A percentile compares a stretch with the other conserved stretches of the same genome.
These are phyloP conservation scores for Acacia concinna DNA, from an alignment of 331 rosid genomes.

Conservation along the genomic window DNA sequence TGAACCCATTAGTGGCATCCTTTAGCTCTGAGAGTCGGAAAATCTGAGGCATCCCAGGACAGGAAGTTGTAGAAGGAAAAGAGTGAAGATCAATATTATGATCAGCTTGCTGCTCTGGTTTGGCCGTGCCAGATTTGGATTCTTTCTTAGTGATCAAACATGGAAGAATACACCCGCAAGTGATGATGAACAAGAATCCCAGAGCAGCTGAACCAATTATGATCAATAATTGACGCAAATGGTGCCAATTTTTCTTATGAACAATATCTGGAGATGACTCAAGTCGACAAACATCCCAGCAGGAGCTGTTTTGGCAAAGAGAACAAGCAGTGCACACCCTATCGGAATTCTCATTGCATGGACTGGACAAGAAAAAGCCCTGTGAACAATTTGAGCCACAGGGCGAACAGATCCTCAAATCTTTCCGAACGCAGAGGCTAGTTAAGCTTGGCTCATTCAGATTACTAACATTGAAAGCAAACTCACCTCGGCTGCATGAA, in stretches of 20 bases:
- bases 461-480: constrained; percentile 74
- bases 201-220: constrained; percentile 56
- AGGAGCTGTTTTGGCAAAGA: constrained; percentile 92
- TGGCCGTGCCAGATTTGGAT: constrained; percentile 63
- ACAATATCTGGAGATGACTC: constrained; percentile 41
- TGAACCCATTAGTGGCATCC: constrained; percentile 94
- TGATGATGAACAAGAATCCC: constrained; percentile 52
- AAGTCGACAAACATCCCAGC: constrained; percentile 59
- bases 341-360: constrained; percentile 63
- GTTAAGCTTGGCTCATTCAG: constrained; percentile 71
- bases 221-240: constrained; percentile 41
- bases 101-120: constrained; percentile 54
- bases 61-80: constrained; percentile 39
- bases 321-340: constrained; percentile 89
- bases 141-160: constrained; percentile 44
- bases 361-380: constrained; percentile 81
- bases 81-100: constrained; percentile 43
- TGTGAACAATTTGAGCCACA: constrained; percentile 82
- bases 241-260: constrained; percentile 55
- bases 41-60: constrained; percentile 86
- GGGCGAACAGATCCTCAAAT: constrained; percentile 74
- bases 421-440: constrained; percentile 64
- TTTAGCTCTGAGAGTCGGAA: constrained; percentile 85
- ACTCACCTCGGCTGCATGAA: constrained; percentile 50
- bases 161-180: constrained; percentile 51